phyloP scores from a whole-genome alignment of 805 yeast species.

The Ascoidea asiatica region DNA sequence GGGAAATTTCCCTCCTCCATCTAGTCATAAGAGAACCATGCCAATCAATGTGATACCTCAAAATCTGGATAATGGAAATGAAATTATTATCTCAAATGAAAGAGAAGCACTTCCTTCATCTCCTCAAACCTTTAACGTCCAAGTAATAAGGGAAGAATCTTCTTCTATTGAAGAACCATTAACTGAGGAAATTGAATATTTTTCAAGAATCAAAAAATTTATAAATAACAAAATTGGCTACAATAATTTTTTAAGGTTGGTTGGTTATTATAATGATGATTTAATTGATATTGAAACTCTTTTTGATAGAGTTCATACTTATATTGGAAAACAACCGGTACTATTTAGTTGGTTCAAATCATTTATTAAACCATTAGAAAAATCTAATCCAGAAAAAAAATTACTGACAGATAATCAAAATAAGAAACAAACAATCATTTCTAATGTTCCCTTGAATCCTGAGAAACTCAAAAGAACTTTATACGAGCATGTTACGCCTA shows the following conservation, averaged over 20 bases:
- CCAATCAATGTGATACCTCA: neutral
- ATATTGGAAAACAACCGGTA: conserved; percentile 70
- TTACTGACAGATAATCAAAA: neutral
- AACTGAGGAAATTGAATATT: conserved; percentile 78
- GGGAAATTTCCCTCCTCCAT: conserved; percentile 18
- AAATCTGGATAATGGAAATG: neutral
- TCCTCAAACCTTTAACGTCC: no score
- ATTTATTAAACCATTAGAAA: conserved; percentile 79
- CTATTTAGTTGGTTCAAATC: conserved; percentile 83
- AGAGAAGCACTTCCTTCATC: neutral
- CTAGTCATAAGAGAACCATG: conserved; percentile 16
- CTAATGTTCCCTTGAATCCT: neutral
- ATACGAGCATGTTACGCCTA: conserved; percentile 92
- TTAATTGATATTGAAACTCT: conserved; percentile 72
- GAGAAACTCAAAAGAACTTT: conserved; percentile 61
- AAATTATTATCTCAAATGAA: neutral
- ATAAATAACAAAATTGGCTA: conserved; percentile 80
- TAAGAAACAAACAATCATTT: neutral
- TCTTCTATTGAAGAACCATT: conserved; percentile 23
- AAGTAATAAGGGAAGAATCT: neutral
- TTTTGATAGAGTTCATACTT: conserved; percentile 74
- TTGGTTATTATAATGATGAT: conserved; percentile 80
- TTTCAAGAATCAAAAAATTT: conserved; percentile 75
- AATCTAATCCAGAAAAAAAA: conserved; percentile 38
- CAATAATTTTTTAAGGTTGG: conserved; percentile 78